Evolutionary conservation across 495 filamentous ascomycete genomes (phyloP).

Genomic region (Immersiella caudata): DNA sequence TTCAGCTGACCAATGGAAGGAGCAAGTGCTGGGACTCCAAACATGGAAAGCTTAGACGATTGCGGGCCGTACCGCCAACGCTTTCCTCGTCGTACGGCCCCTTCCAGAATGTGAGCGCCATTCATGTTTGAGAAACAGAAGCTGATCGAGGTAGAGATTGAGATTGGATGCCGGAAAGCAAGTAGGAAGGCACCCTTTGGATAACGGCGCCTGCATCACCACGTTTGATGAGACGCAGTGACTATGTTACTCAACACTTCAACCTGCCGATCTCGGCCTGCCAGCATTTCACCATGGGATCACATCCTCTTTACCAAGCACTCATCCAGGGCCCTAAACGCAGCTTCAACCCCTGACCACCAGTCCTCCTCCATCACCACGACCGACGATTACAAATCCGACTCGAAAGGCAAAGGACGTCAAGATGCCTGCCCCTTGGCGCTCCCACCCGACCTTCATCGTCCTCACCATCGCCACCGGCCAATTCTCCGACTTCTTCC

Average conservation of each 20-base stretch:
- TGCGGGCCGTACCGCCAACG: background rate
- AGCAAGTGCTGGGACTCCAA: background rate
- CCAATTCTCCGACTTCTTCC: slow-evolving; percentile 24
- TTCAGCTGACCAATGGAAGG: background rate
- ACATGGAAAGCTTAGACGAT: background rate
- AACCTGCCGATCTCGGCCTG: background rate
- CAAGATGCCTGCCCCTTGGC: slow-evolving; percentile 8
- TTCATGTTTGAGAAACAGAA: too few relatives aligned
- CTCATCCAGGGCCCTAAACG: background rate
- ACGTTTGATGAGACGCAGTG: background rate
- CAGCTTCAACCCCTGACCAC: background rate
- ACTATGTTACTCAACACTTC: background rate
- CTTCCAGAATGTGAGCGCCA: too few relatives aligned
- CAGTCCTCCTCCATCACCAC: background rate
- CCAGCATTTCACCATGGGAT: too few relatives aligned
- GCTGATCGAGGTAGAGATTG: too few relatives aligned
- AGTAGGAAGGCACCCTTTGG: background rate
- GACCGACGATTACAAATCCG: background rate
- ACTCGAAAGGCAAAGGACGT: too few relatives aligned
- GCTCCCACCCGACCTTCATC: slow-evolving; percentile 15
- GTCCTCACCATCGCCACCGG: slow-evolving; percentile 18
- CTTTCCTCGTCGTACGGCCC: too few relatives aligned
- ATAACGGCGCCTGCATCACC: background rate
- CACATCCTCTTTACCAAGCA: background rate
- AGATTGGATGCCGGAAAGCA: background rate